Evolutionary conservation across 805 yeast genomes (phyloP), one percentile per base, ranked within the genome.

Genomic region (Candida ficus): DNA sequence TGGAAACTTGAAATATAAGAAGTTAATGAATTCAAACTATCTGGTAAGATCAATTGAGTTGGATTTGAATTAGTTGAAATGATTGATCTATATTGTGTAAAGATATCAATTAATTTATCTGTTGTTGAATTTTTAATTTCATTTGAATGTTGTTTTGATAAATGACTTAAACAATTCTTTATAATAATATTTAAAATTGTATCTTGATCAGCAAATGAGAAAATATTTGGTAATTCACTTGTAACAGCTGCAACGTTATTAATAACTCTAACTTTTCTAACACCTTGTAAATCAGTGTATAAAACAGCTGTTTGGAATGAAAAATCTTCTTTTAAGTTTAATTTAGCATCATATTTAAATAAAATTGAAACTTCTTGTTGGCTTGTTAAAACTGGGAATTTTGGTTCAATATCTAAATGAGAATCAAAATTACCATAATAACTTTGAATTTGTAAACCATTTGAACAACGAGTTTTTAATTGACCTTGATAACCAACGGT

Each of bases 231-330:
- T 31, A 83, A 64, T 40, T 86, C 73, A 45, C 81, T 83, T 2
- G 93, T 78, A 13, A 87, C 90, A 0, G 95, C 85, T 35, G 86
- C 76, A n/a, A 83, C 82, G 42, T 79, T 67, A 56, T 93, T 93
- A 36, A 85, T 74, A n/a, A 89, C 89, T 46, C 99, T 73, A 13
- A 93, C 91, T 52, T 86, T 82, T 49, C 97, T 69, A 8, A 70
- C 63, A 18, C 99, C 99, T 35, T 71, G 70, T 2, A 70, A 56
- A 35, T 88, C 84, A 0, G 97, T 90, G 58, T 89, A 91, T 41
- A 93, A 66, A 21, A 93, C 50, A 0, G 98, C 97, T 2, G 86
- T 83, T 63, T 93, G 99, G 67, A 91, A 87, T 59, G 88, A 93
- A 18, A 87, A 84, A 59, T 89, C 96, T 29, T 73, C 70, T 45